A percentile compares a stretch with the other conserved stretches of the same genome.
Conservation (phyloP, 1,139 yeast genomes). For the Blastobotrys petasosporus region DNA sequence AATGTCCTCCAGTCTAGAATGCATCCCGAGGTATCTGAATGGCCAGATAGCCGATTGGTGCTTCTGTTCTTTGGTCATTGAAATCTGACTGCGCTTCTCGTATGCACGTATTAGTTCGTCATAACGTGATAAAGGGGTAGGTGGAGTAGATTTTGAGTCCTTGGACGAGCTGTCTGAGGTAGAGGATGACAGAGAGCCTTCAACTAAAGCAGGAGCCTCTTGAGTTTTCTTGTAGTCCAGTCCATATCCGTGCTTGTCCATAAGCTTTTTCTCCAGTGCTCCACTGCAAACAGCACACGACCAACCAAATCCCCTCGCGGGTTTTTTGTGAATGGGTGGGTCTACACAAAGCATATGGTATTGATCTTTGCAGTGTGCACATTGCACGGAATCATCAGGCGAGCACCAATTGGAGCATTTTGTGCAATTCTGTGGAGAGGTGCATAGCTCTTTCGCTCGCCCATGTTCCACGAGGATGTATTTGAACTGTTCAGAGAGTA, state of each 20-base stretch:
- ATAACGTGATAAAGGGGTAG: slow-evolving; percentile 44
- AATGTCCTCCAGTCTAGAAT: slow-evolving; percentile 71
- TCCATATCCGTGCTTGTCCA: slow-evolving; percentile 24
- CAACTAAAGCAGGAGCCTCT: slow-evolving; percentile 8
- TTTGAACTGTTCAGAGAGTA: slow-evolving; percentile 61
- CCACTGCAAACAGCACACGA: slow-evolving; percentile 73
- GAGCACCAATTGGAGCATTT: slow-evolving; percentile 83
- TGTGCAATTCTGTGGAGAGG: slow-evolving; percentile 64
- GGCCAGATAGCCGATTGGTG: slow-evolving; percentile 49
- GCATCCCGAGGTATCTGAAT: slow-evolving; percentile 72
- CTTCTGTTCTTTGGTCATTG: slow-evolving; percentile 34
- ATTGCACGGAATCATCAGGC: slow-evolving; percentile 65
- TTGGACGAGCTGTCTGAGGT: not conserved
- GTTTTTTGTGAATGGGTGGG: slow-evolving; percentile 76
- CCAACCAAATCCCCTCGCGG: slow-evolving; percentile 89
- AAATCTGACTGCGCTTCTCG: slow-evolving; percentile 13
- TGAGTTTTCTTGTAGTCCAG: slow-evolving; percentile 4
- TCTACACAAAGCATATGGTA: slow-evolving; percentile 83
- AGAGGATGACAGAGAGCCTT: slow-evolving; percentile 8
- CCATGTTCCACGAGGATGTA: slow-evolving; percentile 75
- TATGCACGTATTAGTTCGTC: slow-evolving; percentile 53
- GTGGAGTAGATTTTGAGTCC: slow-evolving; percentile 6
- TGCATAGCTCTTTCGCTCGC: slow-evolving; percentile 56
- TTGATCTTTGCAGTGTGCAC: slow-evolving; percentile 66
- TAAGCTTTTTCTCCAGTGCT: slow-evolving; percentile 23